These are phyloP conservation scores for Hygrocybe coccinea DNA, from an alignment of 768 basidiomycete genomes.

Conservation along the genomic window DNA sequence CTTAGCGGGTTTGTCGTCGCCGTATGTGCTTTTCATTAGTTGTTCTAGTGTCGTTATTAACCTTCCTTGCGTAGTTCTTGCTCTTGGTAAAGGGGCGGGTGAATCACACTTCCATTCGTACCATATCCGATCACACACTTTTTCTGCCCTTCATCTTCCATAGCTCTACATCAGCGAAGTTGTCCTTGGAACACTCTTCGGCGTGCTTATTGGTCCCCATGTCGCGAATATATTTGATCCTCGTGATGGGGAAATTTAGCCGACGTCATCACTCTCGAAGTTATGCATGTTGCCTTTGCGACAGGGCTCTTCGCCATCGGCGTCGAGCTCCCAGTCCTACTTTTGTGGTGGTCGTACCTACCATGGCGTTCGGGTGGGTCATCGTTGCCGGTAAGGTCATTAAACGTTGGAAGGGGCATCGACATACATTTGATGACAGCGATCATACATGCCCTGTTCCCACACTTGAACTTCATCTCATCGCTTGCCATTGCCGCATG, in stretches of 20 bases:
- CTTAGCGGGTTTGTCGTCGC: conserved; percentile 51
- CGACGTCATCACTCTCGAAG: conserved; percentile 72
- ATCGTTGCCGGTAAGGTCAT: conserved; percentile 55
- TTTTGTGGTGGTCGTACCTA: conserved; percentile 78
- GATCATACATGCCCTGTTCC: conserved; percentile 68
- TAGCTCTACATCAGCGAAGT: conserved; percentile 86
- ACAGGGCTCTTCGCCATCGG: conserved; percentile 93
- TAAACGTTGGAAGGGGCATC: too few species aligned
- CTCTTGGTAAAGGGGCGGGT: conserved; percentile 80
- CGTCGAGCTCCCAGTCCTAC: conserved; percentile 88
- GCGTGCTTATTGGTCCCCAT: conserved; percentile 66
- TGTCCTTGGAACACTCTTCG: conserved; percentile 76
- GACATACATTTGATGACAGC: conserved; percentile 32
- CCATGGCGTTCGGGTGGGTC: conserved; percentile 84
- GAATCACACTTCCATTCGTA: conserved; percentile 4
- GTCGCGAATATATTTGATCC: conserved; percentile 71
- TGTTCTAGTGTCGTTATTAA: not conserved
- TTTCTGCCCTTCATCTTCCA: not conserved
- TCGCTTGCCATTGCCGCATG: conserved; percentile 85
- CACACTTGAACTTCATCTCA: conserved; percentile 63
- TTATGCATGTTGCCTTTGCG: conserved; percentile 84
- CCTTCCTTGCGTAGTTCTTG: conserved; percentile 53
- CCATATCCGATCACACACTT: not conserved
- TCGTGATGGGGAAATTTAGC: conserved; percentile 55
- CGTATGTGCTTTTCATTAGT: conserved; percentile 23